Conservation (phyloP, 2,329 filamentous ascomycete genomes). For the Didymella pomorum region DNA sequence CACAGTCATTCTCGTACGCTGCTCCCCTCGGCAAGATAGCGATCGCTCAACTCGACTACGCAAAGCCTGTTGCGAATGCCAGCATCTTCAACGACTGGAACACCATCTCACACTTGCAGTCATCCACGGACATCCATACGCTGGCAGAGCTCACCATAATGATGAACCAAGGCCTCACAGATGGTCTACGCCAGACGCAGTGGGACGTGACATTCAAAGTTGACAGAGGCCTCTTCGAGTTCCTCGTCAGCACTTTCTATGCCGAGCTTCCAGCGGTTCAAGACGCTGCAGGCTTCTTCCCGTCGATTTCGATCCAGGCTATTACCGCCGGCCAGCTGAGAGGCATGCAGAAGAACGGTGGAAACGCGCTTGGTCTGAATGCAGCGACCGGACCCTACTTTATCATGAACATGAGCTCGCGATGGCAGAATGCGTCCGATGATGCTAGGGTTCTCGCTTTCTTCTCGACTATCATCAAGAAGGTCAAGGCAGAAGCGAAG, state of each 20-base stretch:
- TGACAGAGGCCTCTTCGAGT: constrained; percentile 19
- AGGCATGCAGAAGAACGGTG: constrained; percentile 32
- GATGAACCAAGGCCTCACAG: not conserved
- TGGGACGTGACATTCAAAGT: not conserved
- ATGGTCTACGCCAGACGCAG: not conserved
- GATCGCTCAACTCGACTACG: not conserved
- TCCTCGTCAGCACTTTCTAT: constrained; percentile 25
- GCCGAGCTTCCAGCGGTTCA: constrained; percentile 9
- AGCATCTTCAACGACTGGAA: not conserved
- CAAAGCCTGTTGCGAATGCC: not conserved
- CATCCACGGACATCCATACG: not conserved
- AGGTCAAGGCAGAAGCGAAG: constrained; percentile 20
- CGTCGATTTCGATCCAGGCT: constrained; percentile 27
- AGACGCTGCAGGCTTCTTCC: constrained; percentile 11
- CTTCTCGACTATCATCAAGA: constrained; percentile 19
- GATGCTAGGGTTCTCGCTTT: constrained; percentile 26
- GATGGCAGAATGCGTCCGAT: constrained; percentile 28
- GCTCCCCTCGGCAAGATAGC: not conserved
- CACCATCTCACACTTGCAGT: not conserved
- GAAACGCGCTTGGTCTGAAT: constrained; percentile 32
- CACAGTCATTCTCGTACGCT: not conserved
- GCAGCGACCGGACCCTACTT: constrained; percentile 26
- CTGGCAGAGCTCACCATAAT: not conserved
- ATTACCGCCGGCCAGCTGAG: constrained; percentile 26
- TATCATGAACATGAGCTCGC: constrained; percentile 29